Base-by-base conservation (phyloP, 345 rosid species). In the Ceriops decandra region DNA sequence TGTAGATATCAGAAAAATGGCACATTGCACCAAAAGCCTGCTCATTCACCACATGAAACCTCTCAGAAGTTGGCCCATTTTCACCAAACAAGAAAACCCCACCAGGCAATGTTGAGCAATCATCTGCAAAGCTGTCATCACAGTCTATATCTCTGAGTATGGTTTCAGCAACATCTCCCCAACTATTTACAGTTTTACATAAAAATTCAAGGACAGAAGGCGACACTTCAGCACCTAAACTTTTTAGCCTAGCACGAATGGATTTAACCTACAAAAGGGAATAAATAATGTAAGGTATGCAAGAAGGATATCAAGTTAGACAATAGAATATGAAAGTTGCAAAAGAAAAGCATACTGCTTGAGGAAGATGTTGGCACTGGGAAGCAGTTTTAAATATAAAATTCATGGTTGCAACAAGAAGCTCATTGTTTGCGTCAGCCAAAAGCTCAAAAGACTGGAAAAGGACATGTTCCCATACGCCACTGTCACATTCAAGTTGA, bases 371-470 rank as follows among this genome's bases (percentile, higher is more conserved):
- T 74, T 89, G 91, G 82, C 97, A 87, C 74, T 86, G 92, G 28
- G 89, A 89, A 68, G 97, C 98, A 76, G 96, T 88, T 77, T 87
- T 95, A 77, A 90, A 84, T 71, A 87, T 77, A 68, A 95, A 95
- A 81, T 87, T 97, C 61, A 95, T 83, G 70, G 90, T 81, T 27
- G 95, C 96, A 66, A 82, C 85, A 68, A 95, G 91, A 66, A 79
- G 78, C 79, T 95, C 98, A 71, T 84, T 90, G 77, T 89, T 87
- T 66, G 86, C 80, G 76, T 90, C 89, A 0, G 68, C 75, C 76
- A 92, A 80, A 75, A 92, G 85, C 77, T 86, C 90, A 73, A 84
- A 77, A 70, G 95, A 87, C 78, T 86, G 92, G 69, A 73, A 80
- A 62, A 95, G 81, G 75, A 90, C 68, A 52, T 70, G 87, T 70